A percentile compares a stretch with the other conserved stretches of the same genome.
phyloP scores from a whole-genome alignment of 2,329 filamentous ascomycete species.

The Aspergillus eucalypticola region DNA sequence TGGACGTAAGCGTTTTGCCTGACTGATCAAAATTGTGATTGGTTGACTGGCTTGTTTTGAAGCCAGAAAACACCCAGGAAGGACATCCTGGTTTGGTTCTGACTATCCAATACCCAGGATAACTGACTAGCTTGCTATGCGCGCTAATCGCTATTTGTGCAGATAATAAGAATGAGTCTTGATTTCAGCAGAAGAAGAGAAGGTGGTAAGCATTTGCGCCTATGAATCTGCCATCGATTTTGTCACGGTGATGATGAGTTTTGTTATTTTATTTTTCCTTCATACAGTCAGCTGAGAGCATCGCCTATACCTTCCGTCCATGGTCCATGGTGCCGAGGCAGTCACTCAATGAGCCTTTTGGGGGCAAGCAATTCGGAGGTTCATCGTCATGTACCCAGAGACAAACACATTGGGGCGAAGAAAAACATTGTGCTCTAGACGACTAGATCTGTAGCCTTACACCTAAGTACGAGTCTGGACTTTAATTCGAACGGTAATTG shows the following conservation, averaged over 20 bases:
- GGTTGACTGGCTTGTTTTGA: background rate
- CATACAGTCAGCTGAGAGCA: no score
- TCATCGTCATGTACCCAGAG: no score
- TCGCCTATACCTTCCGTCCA: no score
- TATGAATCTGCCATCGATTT: background rate
- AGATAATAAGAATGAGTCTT: background rate
- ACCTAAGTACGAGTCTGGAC: no score
- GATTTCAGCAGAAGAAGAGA: background rate
- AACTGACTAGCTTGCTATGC: background rate
- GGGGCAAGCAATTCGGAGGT: no score
- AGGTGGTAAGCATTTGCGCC: background rate
- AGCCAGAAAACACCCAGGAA: background rate
- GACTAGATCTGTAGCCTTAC: no score
- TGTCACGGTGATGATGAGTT: background rate
- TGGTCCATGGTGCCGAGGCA: no score
- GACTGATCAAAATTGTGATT: conserved; percentile 10
- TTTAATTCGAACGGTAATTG: background rate
- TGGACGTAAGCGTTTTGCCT: background rate
- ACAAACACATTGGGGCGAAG: no score
- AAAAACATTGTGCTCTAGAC: no score
- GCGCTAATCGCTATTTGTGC: conserved; percentile 8
- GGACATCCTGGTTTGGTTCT: conserved; percentile 13
- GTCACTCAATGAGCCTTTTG: no score
- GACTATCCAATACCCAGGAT: conserved; percentile 5
- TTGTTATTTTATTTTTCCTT: no score